Conservation (phyloP, 1,284 basidiomycete genomes). For the Testicularia cyperi region DNA sequence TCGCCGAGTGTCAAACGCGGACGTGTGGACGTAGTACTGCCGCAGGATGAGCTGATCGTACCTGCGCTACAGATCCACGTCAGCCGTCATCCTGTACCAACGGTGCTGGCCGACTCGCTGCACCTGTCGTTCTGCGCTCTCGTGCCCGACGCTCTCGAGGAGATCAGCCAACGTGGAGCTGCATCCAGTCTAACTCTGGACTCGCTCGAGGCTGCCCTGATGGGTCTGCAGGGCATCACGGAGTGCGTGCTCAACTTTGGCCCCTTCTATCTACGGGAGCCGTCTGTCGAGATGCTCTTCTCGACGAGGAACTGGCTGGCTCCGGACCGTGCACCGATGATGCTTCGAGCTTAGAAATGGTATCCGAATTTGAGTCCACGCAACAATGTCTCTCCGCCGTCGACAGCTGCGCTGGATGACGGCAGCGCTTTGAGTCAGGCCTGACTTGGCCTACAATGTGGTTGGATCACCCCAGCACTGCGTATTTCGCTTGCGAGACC, state of each 20-base stretch:
- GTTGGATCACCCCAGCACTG: too few species aligned
- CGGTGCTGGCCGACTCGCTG: conserved; percentile 15
- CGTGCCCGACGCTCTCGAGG: conserved; percentile 31
- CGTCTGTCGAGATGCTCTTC: conserved; percentile 19
- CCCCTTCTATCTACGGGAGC: conserved; percentile 24
- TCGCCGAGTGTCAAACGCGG: too few species aligned
- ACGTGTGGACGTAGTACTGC: conserved; percentile 13
- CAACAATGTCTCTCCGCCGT: too few species aligned
- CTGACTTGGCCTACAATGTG: too few species aligned
- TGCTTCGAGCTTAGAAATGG: neutral
- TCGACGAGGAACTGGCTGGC: conserved; percentile 34
- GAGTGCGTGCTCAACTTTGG: conserved; percentile 35
- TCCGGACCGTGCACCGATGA: conserved; percentile 14
- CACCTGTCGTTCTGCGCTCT: conserved; percentile 37
- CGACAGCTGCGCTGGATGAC: too few species aligned
- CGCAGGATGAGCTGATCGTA: conserved; percentile 36
- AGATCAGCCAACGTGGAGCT: conserved; percentile 27
- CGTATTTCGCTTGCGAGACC: too few species aligned
- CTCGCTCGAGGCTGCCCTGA: conserved; percentile 21
- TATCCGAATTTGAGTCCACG: too few species aligned
- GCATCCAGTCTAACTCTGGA: conserved; percentile 22
- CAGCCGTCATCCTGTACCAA: conserved; percentile 34
- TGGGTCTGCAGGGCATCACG: conserved; percentile 26
- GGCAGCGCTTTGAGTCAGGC: too few species aligned
- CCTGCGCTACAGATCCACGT: conserved; percentile 35